Evolutionary conservation across 1,139 yeast genomes (phyloP).

Genomic region (Lodderomyces oxycetoniae): DNA sequence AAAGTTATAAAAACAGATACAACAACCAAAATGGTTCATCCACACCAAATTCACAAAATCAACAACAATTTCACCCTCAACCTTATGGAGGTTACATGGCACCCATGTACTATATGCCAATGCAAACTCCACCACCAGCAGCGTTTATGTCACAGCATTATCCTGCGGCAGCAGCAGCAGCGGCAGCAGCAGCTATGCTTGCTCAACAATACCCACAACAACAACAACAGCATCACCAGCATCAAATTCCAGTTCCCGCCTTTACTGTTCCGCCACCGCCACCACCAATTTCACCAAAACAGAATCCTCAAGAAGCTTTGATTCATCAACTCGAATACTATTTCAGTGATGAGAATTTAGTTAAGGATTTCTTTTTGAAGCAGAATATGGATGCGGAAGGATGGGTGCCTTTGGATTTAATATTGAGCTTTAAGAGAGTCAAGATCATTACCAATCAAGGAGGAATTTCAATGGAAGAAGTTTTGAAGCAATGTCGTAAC

Average conservation of each 20-base stretch:
- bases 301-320: conserved; percentile 44
- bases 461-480: conserved; percentile 2
- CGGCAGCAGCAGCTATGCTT: conserved; percentile 3
- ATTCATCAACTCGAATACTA: conserved; percentile 81
- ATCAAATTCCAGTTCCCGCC: conserved; percentile 1
- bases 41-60: conserved; percentile 4
- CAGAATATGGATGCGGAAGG: conserved; percentile 75
- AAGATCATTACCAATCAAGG: conserved; percentile 40
- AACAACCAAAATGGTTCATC: conserved; percentile 5
- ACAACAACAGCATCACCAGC: conserved; percentile 36
- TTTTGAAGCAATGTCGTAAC: conserved; percentile 3
- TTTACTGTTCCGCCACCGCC: conserved; percentile 24
- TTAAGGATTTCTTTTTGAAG: conserved; percentile 75
- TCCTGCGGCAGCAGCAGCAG: conserved; percentile 1
- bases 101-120: conserved; percentile 7
- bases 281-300: conserved; percentile 47
- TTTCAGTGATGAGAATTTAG: conserved; percentile 79
- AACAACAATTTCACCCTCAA: conserved; percentile 2
- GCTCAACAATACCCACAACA: conserved; percentile 9
- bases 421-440: conserved; percentile 73
- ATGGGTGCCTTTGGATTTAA: conserved; percentile 57
- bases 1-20: conserved; percentile 5
- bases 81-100: conserved; percentile 3
- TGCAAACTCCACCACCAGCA: conserved; percentile 5
- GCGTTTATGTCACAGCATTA: conserved; percentile 3